Evolutionary conservation across 2,329 filamentous ascomycete species (phyloP).

Genomic region (Ophiosphaerella herpotricha): DNA sequence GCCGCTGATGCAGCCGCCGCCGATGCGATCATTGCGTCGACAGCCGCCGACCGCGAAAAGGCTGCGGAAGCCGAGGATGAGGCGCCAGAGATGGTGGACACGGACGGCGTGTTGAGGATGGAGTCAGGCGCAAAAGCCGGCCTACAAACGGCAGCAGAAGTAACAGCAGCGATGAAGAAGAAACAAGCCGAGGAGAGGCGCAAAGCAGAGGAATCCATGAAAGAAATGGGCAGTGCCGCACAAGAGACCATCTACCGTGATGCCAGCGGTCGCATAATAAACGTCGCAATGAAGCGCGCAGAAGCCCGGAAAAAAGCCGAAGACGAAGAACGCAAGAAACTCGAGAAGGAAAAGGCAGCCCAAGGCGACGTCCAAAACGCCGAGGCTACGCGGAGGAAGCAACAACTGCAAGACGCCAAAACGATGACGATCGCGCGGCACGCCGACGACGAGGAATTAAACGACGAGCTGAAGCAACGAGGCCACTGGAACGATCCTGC

Average conservation of each 20-base stretch:
- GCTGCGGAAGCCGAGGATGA: slow-evolving; percentile 53
- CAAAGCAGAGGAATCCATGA: slow-evolving; percentile 48
- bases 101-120: slow-evolving; percentile 64
- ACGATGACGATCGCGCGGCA: slow-evolving; percentile 78
- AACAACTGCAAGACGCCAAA: slow-evolving; percentile 77
- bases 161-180: slow-evolving; percentile 61
- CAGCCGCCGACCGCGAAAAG: slow-evolving; percentile 65
- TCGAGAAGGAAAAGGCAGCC: slow-evolving; percentile 69
- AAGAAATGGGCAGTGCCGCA: slow-evolving; percentile 47
- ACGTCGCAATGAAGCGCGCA: slow-evolving; percentile 86
- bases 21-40: slow-evolving; percentile 76
- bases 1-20: slow-evolving; percentile 75
- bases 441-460: slow-evolving; percentile 85
- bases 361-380: slow-evolving; percentile 84
- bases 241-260: slow-evolving; percentile 90
- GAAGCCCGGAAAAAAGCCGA: slow-evolving; percentile 81
- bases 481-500: slow-evolving; percentile 95
- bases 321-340: slow-evolving; percentile 68
- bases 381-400: slow-evolving; percentile 66
- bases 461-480: slow-evolving; percentile 75
- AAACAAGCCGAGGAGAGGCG: slow-evolving; percentile 67
- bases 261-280: slow-evolving; percentile 90
- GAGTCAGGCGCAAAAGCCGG: slow-evolving; percentile 86
- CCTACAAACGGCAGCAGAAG: slow-evolving; percentile 80
- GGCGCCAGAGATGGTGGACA: slow-evolving; percentile 45